Base-by-base conservation (phyloP, 192 early-diverging fungal species). In the Podila horticola region DNA sequence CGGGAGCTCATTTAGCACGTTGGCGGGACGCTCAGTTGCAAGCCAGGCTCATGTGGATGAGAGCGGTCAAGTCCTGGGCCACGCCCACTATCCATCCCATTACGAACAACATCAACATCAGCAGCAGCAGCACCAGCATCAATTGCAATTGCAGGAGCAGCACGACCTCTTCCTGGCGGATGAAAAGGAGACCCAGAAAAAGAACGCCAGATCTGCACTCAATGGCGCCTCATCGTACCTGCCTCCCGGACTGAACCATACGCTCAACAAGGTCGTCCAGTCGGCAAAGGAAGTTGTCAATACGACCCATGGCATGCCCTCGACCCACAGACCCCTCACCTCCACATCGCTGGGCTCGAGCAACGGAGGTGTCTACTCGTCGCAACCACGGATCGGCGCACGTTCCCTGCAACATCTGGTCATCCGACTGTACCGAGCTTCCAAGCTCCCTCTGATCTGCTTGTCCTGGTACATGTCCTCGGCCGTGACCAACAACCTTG, bases 401-500 rank as follows among this genome's bases (percentile, higher is more conserved):
- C 45, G 50, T 6, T n/a, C 45, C 50, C 0, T 24, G 63, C 22
- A 19, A 36, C 15, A 66, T 81, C n/a, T 65, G 5, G 12, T 50
- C 12, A 13, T 22, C 3, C 13, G 36, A 24, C 24, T 62, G 5
- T 72, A 30, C 67, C 58, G 33, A 20, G 26, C 30, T 24, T 62
- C 45, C 45, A 34, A 69, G 49, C 45, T 81, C 50, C 77, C 77
- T 0, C 34, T 73, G 66, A 81, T 73, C 38, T 95, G 93, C 69
- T 59, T 91, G 30, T 72, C 88, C 33, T 97, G 95, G 95, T 97
- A 97, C 71, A 55, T 90, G 20, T 89, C 92, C 7, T 96, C 94
- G n/a, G 93, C 95, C 1, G 66, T 97, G 49, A 94, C 94, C 24
- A 94, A 93, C 85, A 97, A 95, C 67, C 88, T 90, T 41, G 92